These are phyloP conservation scores for Calonectria hongkongensis DNA, from an alignment of 2,329 filamentous ascomycete species.

Conservation along the genomic window DNA sequence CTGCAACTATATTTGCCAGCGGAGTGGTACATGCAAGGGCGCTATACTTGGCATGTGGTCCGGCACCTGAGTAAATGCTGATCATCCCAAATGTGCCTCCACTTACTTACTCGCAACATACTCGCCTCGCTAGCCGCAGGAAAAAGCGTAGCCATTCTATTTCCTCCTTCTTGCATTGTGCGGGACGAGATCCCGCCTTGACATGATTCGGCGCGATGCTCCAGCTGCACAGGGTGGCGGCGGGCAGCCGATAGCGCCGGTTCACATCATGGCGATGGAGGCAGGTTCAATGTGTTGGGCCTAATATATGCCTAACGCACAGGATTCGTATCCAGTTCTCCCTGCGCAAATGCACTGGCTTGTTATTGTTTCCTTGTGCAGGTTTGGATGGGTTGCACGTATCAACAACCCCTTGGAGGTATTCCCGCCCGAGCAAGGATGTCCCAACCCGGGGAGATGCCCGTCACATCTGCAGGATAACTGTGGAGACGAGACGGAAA, in stretches of 20 bases:
- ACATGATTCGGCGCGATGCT: not conserved
- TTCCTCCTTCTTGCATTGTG: not conserved
- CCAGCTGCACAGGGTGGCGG: not conserved
- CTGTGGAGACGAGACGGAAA: constrained; percentile 17
- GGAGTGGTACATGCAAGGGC: constrained; percentile 31
- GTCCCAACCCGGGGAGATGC: constrained; percentile 21
- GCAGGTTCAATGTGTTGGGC: not conserved
- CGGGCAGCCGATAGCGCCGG: not conserved
- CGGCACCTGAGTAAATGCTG: constrained; percentile 1
- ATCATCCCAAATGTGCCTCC: constrained; percentile 9
- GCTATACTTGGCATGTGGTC: not conserved
- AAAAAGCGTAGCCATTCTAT: not conserved
- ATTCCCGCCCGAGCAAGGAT: constrained; percentile 19
- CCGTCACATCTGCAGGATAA: constrained; percentile 18
- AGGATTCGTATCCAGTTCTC: constrained; percentile 16
- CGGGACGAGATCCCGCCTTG: not conserved
- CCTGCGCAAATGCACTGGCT: not conserved
- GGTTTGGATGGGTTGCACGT: constrained; percentile 12
- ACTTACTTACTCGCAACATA: constrained; percentile 7
- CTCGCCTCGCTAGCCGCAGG: not conserved
- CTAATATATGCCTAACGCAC: constrained; percentile 9
- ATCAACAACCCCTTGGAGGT: constrained; percentile 17
- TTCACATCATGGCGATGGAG: not conserved
- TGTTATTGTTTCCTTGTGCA: not conserved
- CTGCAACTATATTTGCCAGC: constrained; percentile 32